phyloP scores from a whole-genome alignment of 129 eudicot genomes.

The Kitagawia praeruptora region DNA sequence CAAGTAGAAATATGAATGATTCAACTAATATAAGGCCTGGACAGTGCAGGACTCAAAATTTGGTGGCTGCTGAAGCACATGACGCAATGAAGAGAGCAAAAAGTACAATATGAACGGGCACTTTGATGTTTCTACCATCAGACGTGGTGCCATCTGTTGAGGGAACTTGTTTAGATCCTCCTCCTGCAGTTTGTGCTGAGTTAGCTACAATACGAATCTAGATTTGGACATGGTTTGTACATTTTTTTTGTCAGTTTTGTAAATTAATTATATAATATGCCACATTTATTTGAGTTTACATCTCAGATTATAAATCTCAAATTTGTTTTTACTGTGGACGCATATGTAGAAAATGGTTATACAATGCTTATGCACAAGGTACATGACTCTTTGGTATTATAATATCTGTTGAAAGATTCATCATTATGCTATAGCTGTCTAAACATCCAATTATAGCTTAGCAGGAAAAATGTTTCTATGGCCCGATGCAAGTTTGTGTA shows the following conservation, averaged over 20 bases:
- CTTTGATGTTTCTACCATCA: conserved; percentile 29
- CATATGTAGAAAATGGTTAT: neutral
- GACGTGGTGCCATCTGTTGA: conserved; percentile 36
- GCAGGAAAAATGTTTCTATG: neutral
- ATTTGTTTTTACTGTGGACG: neutral
- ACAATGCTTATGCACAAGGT: neutral
- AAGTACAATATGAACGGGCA: conserved; percentile 27
- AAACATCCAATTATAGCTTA: neutral
- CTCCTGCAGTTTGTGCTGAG: conserved; percentile 24
- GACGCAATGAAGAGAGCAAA: conserved; percentile 27
- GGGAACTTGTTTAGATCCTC: conserved; percentile 51
- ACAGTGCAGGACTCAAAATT: conserved; percentile 8
- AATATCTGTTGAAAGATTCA: neutral
- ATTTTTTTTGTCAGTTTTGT: neutral
- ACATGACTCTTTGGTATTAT: neutral
- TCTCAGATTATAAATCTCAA: neutral
- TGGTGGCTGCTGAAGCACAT: conserved; percentile 21
- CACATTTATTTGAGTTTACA: neutral
- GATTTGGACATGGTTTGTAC: neutral
- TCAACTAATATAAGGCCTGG: neutral
- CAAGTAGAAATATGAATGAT: conserved; percentile 5
- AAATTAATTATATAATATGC: neutral
- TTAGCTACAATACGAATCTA: neutral
- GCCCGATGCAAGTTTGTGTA: neutral
- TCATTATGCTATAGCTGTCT: neutral